Base-by-base conservation (phyloP, 2,329 filamentous ascomycete genomes). In the Sclerotinia minor region DNA sequence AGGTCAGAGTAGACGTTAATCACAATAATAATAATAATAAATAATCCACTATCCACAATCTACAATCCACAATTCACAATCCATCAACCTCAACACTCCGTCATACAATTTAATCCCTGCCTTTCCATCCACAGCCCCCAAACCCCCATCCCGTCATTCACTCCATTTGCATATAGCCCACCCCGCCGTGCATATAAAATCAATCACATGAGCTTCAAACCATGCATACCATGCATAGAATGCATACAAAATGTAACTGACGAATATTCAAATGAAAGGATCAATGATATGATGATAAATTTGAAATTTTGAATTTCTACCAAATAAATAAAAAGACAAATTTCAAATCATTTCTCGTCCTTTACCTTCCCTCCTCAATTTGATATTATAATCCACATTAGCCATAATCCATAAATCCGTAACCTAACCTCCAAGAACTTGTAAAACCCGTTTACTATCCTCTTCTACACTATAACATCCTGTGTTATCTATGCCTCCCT, bases 161-260 rank as follows among this genome's bases (percentile, higher is more conserved):
- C 24, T 4, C 7, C 19, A 38, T 26, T 24, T 49, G 44, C 58
- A 61, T 61, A 50, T 26, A 49, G 29, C 21, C n/a, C n/a, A n/a
- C n/a, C n/a, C n/a, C n/a, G n/a, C n/a, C n/a, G 29, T 61, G 59
- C 21, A 61, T 38, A 19, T 2, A 38, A 38, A 35, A 61, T 5
- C 17, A 61, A 61, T 61, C 58, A 61, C 58, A 61, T 61, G 58
- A 61, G 58, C 58, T 11, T 49, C 11, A 61, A 35, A 61, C 5
- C 19, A 60, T 60, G 57, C 57, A 59, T n/a, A 38, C 57, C 58
- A 32, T 41, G 7, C 32, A 7, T 13, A 29, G 29, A 5, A n/a
- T n/a, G n/a, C n/a, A n/a, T n/a, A 4, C 21, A 57, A 13, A 57
- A 24, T 47, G 8, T n/a, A 19, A 60, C 11, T n/a, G 19, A 60